These are phyloP conservation scores for Psilocybe azurescens DNA, from an alignment of 768 basidiomycete species.

Conservation along the genomic window DNA sequence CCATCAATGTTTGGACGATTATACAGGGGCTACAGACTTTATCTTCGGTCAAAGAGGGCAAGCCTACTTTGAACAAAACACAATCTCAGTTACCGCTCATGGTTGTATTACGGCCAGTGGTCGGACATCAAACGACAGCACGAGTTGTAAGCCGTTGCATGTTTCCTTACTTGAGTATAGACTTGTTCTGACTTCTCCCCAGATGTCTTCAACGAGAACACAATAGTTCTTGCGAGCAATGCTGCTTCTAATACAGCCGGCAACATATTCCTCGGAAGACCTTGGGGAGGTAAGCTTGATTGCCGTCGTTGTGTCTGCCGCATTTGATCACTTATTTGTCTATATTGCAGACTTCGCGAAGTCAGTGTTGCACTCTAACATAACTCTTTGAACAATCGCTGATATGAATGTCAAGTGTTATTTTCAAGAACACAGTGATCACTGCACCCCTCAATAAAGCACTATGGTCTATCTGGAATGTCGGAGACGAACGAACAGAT, in stretches of 20 bases:
- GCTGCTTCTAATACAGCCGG: slow-evolving; percentile 41
- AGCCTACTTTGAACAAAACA: slow-evolving; percentile 55
- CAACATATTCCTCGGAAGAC: slow-evolving; percentile 49
- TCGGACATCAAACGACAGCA: slow-evolving; percentile 45
- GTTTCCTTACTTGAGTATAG: not conserved
- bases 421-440: slow-evolving; percentile 52
- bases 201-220: slow-evolving; percentile 52
- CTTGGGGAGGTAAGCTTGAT: slow-evolving; percentile 46
- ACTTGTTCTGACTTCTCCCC: not conserved
- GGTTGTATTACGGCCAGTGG: slow-evolving; percentile 57
- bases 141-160: slow-evolving; percentile 43
- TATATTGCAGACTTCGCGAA: slow-evolving; percentile 44
- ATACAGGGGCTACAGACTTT: slow-evolving; percentile 55
- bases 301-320: not conserved
- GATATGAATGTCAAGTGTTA: slow-evolving; percentile 37
- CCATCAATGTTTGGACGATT: not conserved
- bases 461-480: slow-evolving; percentile 54
- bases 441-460: slow-evolving; percentile 43
- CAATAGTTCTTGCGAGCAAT: slow-evolving; percentile 44
- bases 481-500: slow-evolving; percentile 40
- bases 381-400: not conserved
- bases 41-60: slow-evolving; percentile 51
- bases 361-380: slow-evolving; percentile 26
- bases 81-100: slow-evolving; percentile 46
- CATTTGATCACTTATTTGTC: not conserved